Evolutionary conservation across 2,329 filamentous ascomycete genomes (phyloP), one percentile per base, ranked within the genome.

Genomic region (Chaetomium sp.): DNA sequence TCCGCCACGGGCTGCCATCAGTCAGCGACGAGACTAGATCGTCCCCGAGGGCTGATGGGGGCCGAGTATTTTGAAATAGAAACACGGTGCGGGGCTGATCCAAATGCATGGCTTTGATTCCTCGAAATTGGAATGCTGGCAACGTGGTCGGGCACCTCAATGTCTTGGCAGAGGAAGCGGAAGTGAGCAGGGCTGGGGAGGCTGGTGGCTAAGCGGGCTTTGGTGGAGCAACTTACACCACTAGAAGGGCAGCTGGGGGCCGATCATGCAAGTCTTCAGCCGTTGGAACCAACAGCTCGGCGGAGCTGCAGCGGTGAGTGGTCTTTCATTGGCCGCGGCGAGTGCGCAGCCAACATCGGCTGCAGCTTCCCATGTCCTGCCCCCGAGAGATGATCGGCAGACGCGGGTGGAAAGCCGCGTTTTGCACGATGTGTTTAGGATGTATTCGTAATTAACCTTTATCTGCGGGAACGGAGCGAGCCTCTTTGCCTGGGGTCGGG

Each of bases 231-330:
- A n/a, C n/a, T n/a, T n/a, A n/a, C n/a, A n/a, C n/a, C n/a, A n/a
- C n/a, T n/a, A n/a, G n/a, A n/a, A n/a, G n/a, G n/a, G 12, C 23
- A 21, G 23, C 54, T 16, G n/a, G 57, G 50, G n/a, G 49, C 42
- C 50, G 56, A 59, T 60, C 62, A 57, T 61, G 58, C 27, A 65
- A 53, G 31, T 21, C 10, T 61, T 55, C 58, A 57, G 51, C 19
- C 51, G 54, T 49, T 65, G 57, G 62, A 65, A 57, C 63, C 63
- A 65, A 65, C 63, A 54, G 57, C 42, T 4, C 19, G 3, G 21
- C 57, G 25, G 38, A 50, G 10, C 62, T 64, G 56, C 62, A 64
- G 13, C n/a, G 29, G 35, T 49, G 62, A 64, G 27, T 60, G 62
- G 62, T 10, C 19, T 35, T 12, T 13, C 2, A 8, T 13, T 29